These are phyloP conservation scores for Neoboletus magnificus DNA, from an alignment of 768 basidiomycete species.

Conservation along the genomic window DNA sequence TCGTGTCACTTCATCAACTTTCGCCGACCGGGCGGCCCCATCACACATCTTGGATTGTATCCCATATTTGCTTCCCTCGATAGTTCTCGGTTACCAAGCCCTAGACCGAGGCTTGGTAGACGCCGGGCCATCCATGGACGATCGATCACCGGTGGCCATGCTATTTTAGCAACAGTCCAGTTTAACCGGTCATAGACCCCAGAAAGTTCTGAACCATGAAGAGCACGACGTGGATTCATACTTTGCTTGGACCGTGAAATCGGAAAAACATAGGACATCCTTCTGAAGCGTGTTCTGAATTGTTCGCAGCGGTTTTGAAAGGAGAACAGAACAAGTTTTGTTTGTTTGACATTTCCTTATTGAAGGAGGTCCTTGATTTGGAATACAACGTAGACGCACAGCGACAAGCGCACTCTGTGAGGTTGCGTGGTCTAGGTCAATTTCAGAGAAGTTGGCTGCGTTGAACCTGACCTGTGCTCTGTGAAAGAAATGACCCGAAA, in stretches of 20 bases:
- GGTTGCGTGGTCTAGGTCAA: background rate
- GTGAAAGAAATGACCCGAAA: no score
- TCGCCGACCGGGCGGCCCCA: background rate
- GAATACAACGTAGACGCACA: background rate
- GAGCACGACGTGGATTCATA: background rate
- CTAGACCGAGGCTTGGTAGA: constrained; percentile 1
- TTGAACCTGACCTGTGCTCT: no score
- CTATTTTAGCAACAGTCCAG: background rate
- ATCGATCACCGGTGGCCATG: background rate
- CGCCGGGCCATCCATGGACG: background rate
- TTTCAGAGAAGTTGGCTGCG: no score
- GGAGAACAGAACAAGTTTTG: background rate
- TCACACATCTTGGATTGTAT: background rate
- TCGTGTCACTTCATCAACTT: background rate
- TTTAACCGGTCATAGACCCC: background rate
- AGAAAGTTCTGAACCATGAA: background rate
- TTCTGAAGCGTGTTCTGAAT: background rate
- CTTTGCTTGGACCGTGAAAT: background rate
- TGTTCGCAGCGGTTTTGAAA: background rate
- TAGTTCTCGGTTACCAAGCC: constrained; percentile 9
- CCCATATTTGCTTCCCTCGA: background rate
- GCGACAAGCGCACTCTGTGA: background rate
- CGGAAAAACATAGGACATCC: background rate
- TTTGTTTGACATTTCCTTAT: background rate
- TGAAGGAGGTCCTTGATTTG: background rate